These are phyloP conservation scores for Alternaria ventricosa DNA, from an alignment of 2,329 filamentous ascomycete species.

Conservation along the genomic window DNA sequence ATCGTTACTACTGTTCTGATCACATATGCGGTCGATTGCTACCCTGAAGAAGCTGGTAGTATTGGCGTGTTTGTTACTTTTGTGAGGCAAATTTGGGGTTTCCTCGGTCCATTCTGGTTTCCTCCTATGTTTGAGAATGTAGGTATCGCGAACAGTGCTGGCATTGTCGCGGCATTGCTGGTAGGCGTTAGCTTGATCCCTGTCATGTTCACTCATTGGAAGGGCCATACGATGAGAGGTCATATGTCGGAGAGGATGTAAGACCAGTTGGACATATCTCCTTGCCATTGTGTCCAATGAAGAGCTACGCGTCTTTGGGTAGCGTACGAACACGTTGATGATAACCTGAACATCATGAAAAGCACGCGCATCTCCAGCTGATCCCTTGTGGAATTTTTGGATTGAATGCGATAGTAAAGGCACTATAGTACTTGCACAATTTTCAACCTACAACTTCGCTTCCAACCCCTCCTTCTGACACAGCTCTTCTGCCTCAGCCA, in stretches of 20 bases:
- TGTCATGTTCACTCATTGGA: slow-evolving; percentile 35
- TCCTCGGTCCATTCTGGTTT: slow-evolving; percentile 52
- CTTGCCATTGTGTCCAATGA: not conserved
- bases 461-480: slow-evolving; percentile 47
- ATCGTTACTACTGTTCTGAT: slow-evolving; percentile 66
- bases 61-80: slow-evolving; percentile 67
- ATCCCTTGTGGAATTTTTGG: not conserved
- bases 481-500: slow-evolving; percentile 52
- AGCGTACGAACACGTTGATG: not conserved
- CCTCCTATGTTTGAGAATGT: slow-evolving; percentile 50
- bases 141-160: slow-evolving; percentile 46
- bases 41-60: slow-evolving; percentile 59
- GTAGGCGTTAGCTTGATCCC: slow-evolving; percentile 34
- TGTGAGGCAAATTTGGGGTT: slow-evolving; percentile 57
- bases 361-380: not conserved
- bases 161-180: slow-evolving; percentile 45
- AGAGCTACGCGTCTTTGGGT: not conserved
- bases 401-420: not conserved
- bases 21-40: slow-evolving; percentile 67
- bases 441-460: slow-evolving; percentile 28
- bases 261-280: not conserved
- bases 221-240: slow-evolving; percentile 23
- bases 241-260: slow-evolving; percentile 29
- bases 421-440: not conserved
- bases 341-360: not conserved